Conservation (phyloP, 371 early-diverging fungal genomes). For the Apophysomyces variabilis region DNA sequence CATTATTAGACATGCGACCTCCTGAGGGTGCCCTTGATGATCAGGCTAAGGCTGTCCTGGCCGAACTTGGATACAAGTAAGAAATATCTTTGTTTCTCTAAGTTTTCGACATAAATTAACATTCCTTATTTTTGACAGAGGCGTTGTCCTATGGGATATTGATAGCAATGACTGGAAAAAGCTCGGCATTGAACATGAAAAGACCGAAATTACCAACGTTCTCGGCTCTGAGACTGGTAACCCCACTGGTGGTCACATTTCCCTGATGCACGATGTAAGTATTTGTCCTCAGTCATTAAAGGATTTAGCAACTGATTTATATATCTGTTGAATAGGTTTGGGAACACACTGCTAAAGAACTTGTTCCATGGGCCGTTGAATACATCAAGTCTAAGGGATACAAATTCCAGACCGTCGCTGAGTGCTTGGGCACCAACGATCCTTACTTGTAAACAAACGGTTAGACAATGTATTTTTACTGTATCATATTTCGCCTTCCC, state of each 20-base stretch:
- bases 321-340: slow-evolving; percentile 16
- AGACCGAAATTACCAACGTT: slow-evolving; percentile 18
- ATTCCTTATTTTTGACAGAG: slow-evolving; percentile 10
- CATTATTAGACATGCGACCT: slow-evolving; percentile 43
- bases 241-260: slow-evolving; percentile 38
- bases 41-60: slow-evolving; percentile 39
- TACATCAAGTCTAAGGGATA: slow-evolving; percentile 38
- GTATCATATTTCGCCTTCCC: background rate
- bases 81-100: background rate
- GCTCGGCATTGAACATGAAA: slow-evolving; percentile 24
- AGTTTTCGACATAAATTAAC: background rate
- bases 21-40: slow-evolving; percentile 53
- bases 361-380: slow-evolving; percentile 41
- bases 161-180: slow-evolving; percentile 58
- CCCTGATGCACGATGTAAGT: slow-evolving; percentile 45
- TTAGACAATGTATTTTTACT: slow-evolving; percentile 12
- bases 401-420: slow-evolving; percentile 43
- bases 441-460: slow-evolving; percentile 30
- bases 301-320: background rate
- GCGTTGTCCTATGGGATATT: slow-evolving; percentile 57
- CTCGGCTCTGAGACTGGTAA: slow-evolving; percentile 25
- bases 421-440: slow-evolving; percentile 33
- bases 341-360: slow-evolving; percentile 36
- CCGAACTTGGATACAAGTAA: slow-evolving; percentile 49
- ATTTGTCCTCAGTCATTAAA: background rate